Base-by-base conservation (phyloP, 2,329 filamentous ascomycete species). In the Fusarium azukiicola region DNA sequence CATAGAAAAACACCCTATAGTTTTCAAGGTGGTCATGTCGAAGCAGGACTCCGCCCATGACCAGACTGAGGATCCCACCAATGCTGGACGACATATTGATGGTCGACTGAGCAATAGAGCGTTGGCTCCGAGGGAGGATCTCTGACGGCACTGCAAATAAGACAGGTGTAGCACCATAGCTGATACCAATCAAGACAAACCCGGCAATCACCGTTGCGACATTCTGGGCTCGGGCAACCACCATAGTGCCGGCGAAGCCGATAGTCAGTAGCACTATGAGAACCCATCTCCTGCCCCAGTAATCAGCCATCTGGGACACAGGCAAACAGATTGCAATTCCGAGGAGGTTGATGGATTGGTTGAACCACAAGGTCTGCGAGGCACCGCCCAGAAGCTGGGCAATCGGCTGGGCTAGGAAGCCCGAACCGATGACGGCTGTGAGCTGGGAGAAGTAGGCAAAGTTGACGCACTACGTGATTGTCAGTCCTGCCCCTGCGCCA, bases 1-100 rank as follows among this genome's bases (percentile, higher is more conserved):
- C 72, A 50, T 77, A 79, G 36, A 74, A 79, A 63, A 75, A 78
- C n/a, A 73, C 73, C 6, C 77, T 73, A 17, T 76, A 79, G 23
- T 73, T 73, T 36, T 75, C 68, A 5, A 36, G n/a, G 21, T 71
- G 36, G 13, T 69, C 38, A 10, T 69, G 38, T 52, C 49, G 21
- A 27, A 23, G n/a, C 8, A 79, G 71, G 13, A 71, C 52, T 2
- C 75, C 75, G 21, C 73, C 75, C 7, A 74, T n/a, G 6, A 77
- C 61, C 36, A 79, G 63, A 8, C 77, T 73, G 2, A 71, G 6
- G n/a, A 77, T 72, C 1, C 77, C 50, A 2, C 75, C 77, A 16
- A 79, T 58, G 1, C 72, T 64, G 32, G 77, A 75, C 1, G 77
- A 73, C 9, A 78, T 64, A 71, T 73, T 75, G n/a, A 77, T 67